These are phyloP conservation scores for Curvularia spicifera DNA, from an alignment of 2,329 filamentous ascomycete genomes.

Conservation along the genomic window DNA sequence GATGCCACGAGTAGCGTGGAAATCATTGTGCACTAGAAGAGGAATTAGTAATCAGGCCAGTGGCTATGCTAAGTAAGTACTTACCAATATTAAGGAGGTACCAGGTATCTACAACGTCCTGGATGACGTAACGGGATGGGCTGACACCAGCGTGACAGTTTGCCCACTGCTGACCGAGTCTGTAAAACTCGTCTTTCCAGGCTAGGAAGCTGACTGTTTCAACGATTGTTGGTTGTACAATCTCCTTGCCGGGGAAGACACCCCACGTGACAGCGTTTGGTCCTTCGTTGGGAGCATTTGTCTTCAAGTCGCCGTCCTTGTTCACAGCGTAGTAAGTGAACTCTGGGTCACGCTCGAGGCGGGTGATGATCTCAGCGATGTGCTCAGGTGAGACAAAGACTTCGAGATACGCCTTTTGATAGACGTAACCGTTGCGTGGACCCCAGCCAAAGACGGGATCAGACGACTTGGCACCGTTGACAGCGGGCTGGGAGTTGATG, in stretches of 20 bases:
- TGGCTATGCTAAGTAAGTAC: constrained; percentile 34
- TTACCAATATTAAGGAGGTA: constrained; percentile 93
- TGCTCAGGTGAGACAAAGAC: constrained; percentile 83
- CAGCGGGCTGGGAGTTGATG: constrained; percentile 96
- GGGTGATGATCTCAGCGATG: constrained; percentile 75
- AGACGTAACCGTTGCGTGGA: constrained; percentile 92
- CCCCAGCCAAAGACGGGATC: constrained; percentile 93
- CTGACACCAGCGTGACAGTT: constrained; percentile 82
- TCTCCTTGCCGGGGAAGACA: constrained; percentile 97
- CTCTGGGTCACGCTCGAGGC: constrained; percentile 78
- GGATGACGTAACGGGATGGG: constrained; percentile 79
- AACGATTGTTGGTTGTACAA: constrained; percentile 99
- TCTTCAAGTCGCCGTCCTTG: constrained; percentile 78
- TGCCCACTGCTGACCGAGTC: constrained; percentile 90
- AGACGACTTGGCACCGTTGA: constrained; percentile 87
- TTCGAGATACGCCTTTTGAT: constrained; percentile 97
- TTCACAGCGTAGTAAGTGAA: constrained; percentile 95
- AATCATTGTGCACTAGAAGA: constrained; percentile 87
- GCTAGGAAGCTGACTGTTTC: constrained; percentile 97
- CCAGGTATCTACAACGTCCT: constrained; percentile 87
- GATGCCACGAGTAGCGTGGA: constrained; percentile 81
- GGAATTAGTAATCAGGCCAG: background rate
- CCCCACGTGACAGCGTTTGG: constrained; percentile 99
- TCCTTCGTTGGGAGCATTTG: constrained; percentile 82
- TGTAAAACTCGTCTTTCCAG: constrained; percentile 98